Base-by-base conservation (phyloP, 805 yeast genomes). In the Scheffersomyces coipomensis region DNA sequence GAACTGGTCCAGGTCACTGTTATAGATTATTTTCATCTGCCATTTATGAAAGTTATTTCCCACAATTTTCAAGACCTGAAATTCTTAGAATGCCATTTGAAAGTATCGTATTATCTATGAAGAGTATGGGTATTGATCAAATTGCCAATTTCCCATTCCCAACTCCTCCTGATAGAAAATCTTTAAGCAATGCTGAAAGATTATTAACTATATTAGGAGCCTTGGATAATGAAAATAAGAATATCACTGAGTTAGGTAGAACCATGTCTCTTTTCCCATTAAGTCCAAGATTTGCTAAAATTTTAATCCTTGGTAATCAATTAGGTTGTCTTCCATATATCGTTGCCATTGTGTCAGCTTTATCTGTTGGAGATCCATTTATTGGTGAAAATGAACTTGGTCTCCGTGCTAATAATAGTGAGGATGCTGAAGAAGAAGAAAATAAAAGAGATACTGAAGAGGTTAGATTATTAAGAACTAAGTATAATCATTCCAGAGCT, bases 1-100 rank as follows among this genome's bases (percentile, higher is more conserved):
- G 98, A 75, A 90, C 97, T 0, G 99, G 98, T 0, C 97, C 99
- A 0, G 99, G 99, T 42, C 98, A 93, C 55, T 88, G 97, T 59
- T 93, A 93, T 59, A 71, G 99, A 44, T 62, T 93, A 11, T 93
- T 74, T 53, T 91, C 98, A 0, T 90, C 98, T 12, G 99, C 99
- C 2, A 85, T 95, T 6, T 93, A 72, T 59, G 97, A 93, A 56
- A 78, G 81, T 45, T 93, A 84, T 47, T 93, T 93, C 57, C 72
- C 72, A 3, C 88, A 84, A 53, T 93, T 93, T 53, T 75, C 93
- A 9, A 73, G 71, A 39, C 98, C 99, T 0, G 99, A 93, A 59
- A 90, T 93, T 33, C 66, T 87, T 42, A 72, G 98, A 48, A 90
- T 88, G 95, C 98, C 99, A 0, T 88, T 89, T 25, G 99, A 93